Conservation (phyloP, 345 rosid species). For the Euphorbia tirucalli region DNA sequence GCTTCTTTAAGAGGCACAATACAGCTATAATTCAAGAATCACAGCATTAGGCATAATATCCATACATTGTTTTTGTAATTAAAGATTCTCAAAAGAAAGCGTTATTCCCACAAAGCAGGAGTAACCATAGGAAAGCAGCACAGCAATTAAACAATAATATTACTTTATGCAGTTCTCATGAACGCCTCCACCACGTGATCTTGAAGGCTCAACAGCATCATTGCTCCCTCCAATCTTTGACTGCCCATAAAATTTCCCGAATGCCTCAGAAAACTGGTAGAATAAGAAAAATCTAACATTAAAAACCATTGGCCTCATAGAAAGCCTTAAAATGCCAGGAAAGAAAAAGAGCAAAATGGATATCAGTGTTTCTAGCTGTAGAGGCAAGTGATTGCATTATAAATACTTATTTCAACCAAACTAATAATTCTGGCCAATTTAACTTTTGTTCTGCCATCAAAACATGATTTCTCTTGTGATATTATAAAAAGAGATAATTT, state of each 20-base stretch:
- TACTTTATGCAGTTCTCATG: slow-evolving; percentile 95
- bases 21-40: slow-evolving; percentile 50
- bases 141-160: neutral
- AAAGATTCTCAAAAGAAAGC: neutral
- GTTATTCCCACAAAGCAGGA: neutral
- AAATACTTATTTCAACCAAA: neutral
- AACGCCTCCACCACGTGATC: slow-evolving; percentile 62
- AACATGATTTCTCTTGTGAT: neutral
- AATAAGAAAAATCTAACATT: neutral
- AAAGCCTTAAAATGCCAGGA: neutral
- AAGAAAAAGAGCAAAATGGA: neutral
- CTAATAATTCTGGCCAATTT: neutral
- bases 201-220: slow-evolving; percentile 57
- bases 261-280: slow-evolving; percentile 82
- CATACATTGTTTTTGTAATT: neutral
- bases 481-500: neutral
- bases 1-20: slow-evolving; percentile 52
- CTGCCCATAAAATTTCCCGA: slow-evolving; percentile 90
- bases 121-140: neutral
- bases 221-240: slow-evolving; percentile 61
- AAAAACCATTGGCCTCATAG: neutral
- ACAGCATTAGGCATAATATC: neutral
- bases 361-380: neutral
- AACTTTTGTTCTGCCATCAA: neutral
- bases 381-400: neutral